Conservation (phyloP, 2,329 filamentous ascomycete species). For the Chalara sp. region DNA sequence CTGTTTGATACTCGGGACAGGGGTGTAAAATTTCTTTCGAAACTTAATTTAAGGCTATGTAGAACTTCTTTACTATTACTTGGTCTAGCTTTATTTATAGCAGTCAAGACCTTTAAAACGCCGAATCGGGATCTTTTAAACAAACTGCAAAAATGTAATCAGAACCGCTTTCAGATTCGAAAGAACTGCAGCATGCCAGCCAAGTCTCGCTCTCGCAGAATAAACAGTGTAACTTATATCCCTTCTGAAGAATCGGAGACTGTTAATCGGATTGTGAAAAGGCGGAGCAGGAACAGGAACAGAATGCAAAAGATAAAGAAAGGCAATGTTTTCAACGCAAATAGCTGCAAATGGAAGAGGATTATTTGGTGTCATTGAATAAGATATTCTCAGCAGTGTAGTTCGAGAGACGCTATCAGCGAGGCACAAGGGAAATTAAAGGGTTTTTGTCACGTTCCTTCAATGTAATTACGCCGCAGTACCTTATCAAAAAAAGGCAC, state of each 20-base stretch:
- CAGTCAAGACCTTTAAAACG: constrained; percentile 5
- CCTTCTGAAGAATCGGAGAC: constrained; percentile 4
- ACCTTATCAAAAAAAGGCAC: too few relatives aligned
- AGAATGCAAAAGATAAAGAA: constrained; percentile 10
- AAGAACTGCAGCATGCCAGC: constrained; percentile 7
- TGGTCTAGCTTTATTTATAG: constrained; percentile 8
- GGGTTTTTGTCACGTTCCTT: too few relatives aligned
- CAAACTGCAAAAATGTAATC: constrained; percentile 6
- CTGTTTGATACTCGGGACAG: constrained; percentile 4
- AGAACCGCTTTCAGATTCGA: constrained; percentile 9
- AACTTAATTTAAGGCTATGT: constrained; percentile 2
- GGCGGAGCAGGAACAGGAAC: constrained; percentile 9
- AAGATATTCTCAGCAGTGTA: too few relatives aligned
- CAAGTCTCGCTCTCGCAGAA: constrained; percentile 6
- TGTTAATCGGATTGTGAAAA: constrained; percentile 6
- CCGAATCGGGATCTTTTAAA: constrained; percentile 2
- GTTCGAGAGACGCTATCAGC: too few relatives aligned
- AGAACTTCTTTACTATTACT: constrained; percentile 4
- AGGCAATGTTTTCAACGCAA: constrained; percentile 7
- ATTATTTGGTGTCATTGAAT: constrained; percentile 4
- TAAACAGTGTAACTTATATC: constrained; percentile 6
- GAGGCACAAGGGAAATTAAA: too few relatives aligned
- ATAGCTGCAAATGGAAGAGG: constrained; percentile 4
- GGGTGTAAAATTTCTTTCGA: constrained; percentile 5
- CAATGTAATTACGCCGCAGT: too few relatives aligned